phyloP scores from a whole-genome alignment of 2,329 filamentous ascomycete species.

The Xylaria sp. region DNA sequence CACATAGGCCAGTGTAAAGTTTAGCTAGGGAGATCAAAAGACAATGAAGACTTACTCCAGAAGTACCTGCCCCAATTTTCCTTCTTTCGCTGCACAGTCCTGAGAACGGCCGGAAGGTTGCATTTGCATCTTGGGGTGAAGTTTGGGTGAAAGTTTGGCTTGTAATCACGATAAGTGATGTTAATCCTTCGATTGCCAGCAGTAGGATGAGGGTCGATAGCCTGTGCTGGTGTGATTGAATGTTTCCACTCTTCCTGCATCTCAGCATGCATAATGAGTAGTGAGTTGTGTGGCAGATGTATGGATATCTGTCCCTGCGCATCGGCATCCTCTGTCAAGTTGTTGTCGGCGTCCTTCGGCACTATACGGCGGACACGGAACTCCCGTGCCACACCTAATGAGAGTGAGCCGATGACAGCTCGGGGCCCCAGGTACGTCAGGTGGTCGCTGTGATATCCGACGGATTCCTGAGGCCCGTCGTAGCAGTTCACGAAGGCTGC shows the following conservation, averaged over 20 bases:
- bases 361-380: conserved; percentile 86
- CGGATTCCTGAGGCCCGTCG: conserved; percentile 79
- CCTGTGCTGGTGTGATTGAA: conserved; percentile 76
- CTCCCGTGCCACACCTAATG: conserved; percentile 90
- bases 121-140: conserved; percentile 84
- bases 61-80: conserved; percentile 85
- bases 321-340: conserved; percentile 60
- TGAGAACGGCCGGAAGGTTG: conserved; percentile 72
- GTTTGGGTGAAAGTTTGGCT: conserved; percentile 77
- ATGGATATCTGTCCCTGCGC: conserved; percentile 88
- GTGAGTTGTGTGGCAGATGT: conserved; percentile 92
- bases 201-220: conserved; percentile 86
- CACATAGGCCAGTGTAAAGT: neutral
- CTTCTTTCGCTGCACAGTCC: conserved; percentile 82
- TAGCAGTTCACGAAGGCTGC: conserved; percentile 97
- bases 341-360: conserved; percentile 64
- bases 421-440: conserved; percentile 92
- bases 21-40: neutral
- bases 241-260: conserved; percentile 99
- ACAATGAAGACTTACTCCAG: conserved; percentile 67
- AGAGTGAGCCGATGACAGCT: conserved; percentile 88
- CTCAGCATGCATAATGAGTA: conserved; percentile 95
- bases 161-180: conserved; percentile 92
- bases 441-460: conserved; percentile 94
- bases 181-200: conserved; percentile 87